A percentile compares a stretch with the other conserved stretches of the same genome.
These are phyloP conservation scores for Fusarium buharicum DNA, from an alignment of 2,329 filamentous ascomycete genomes.

Conservation along the genomic window DNA sequence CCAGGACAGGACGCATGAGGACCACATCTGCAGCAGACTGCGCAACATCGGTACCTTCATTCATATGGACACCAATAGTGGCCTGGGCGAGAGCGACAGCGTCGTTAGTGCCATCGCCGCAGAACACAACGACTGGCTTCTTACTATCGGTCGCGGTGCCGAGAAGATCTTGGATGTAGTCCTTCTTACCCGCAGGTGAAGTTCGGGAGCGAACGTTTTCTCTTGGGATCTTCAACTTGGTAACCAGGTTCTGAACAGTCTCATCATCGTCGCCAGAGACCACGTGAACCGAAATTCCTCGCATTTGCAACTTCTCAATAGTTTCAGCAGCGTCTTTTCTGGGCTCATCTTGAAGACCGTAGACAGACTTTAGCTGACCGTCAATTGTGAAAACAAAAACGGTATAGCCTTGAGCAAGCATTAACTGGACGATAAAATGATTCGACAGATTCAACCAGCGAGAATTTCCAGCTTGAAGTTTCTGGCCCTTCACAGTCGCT, in stretches of 20 bases:
- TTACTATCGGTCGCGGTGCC: conserved; percentile 18
- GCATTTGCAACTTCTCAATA: conserved; percentile 50
- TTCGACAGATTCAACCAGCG: conserved; percentile 56
- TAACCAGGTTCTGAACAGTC: conserved; percentile 57
- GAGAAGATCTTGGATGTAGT: conserved; percentile 56
- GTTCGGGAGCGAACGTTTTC: conserved; percentile 55
- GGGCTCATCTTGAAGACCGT: conserved; percentile 59
- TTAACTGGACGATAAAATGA: conserved; percentile 47
- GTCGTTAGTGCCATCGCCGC: conserved; percentile 84
- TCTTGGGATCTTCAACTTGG: conserved; percentile 53
- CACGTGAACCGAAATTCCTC: conserved; percentile 58
- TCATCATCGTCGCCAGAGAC: conserved; percentile 64
- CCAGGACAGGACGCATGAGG: conserved; percentile 67
- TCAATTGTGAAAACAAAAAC: conserved; percentile 60
- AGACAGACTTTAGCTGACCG: conserved; percentile 52
- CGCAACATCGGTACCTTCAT: conserved; percentile 70
- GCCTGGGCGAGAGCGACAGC: conserved; percentile 77
- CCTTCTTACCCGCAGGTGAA: conserved; percentile 58
- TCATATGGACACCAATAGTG: conserved; percentile 76
- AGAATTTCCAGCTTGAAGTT: conserved; percentile 61
- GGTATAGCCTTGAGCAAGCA: conserved; percentile 54
- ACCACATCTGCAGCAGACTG: conserved; percentile 75
- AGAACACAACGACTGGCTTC: conserved; percentile 68
- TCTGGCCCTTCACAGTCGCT: conserved; percentile 41
- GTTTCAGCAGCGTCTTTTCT: conserved; percentile 55